phyloP scores from a whole-genome alignment of 495 filamentous ascomycete species.

The Bathelium albidoporum region DNA sequence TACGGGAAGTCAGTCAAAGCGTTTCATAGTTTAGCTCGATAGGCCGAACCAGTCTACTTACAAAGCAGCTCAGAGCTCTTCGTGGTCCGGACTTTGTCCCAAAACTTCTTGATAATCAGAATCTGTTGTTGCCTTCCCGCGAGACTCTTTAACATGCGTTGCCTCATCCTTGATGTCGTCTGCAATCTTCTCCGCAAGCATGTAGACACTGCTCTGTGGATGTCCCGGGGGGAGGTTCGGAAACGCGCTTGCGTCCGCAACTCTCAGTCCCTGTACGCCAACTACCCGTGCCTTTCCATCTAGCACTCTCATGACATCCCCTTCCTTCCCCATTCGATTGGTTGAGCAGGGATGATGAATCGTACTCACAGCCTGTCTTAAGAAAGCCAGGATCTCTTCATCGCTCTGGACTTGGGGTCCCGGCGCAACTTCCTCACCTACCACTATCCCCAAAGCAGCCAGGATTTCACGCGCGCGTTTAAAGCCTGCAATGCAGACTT shows the following conservation, averaged over 20 bases:
- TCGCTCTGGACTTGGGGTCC: constrained; percentile 16
- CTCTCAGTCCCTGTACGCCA: constrained; percentile 38
- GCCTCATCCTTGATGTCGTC: constrained; percentile 8
- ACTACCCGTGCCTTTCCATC: constrained; percentile 38
- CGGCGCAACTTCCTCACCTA: constrained; percentile 17
- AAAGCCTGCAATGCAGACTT: constrained; percentile 17
- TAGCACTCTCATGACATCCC: constrained; percentile 31
- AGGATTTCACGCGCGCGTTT: constrained; percentile 17
- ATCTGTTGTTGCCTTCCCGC: too few species aligned
- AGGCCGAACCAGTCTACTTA: too few species aligned
- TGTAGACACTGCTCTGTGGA: constrained; percentile 6
- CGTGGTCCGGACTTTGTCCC: too few species aligned
- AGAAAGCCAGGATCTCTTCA: constrained; percentile 16
- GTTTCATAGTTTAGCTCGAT: too few species aligned
- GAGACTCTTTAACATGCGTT: too few species aligned
- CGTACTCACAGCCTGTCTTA: not conserved
- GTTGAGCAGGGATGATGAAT: constrained; percentile 6
- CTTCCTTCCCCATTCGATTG: constrained; percentile 6
- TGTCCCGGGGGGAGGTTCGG: constrained; percentile 6
- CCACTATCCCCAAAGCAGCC: constrained; percentile 1
- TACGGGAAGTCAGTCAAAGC: too few species aligned
- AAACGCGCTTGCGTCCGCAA: constrained; percentile 24
- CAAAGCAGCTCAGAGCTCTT: too few species aligned
- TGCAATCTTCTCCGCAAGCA: constrained; percentile 13
- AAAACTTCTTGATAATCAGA: too few species aligned